Conservation (phyloP, 2,329 filamentous ascomycete genomes). For the Fonsecaea pugnacius region DNA sequence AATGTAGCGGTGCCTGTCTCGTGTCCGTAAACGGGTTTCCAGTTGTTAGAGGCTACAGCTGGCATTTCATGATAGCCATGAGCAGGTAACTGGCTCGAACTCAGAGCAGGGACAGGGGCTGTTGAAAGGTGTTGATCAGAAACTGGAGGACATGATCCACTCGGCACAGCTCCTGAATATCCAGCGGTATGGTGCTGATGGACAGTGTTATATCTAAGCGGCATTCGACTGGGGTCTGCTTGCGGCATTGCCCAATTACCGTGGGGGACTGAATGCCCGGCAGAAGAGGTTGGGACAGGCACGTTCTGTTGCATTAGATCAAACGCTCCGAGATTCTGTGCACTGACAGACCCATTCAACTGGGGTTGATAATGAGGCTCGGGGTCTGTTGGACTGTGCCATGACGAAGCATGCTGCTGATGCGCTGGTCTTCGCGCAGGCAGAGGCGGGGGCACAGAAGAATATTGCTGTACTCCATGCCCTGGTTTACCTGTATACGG, state of each 20-base stretch:
- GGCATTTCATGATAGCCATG: constrained; percentile 22
- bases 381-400: constrained; percentile 1
- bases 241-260: neutral
- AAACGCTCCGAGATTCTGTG: neutral
- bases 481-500: constrained; percentile 9
- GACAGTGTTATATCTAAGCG: neutral
- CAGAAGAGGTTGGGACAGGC: neutral
- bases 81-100: neutral
- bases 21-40: neutral
- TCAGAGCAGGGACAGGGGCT: neutral
- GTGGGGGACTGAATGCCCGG: neutral
- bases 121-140: neutral
- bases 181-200: neutral
- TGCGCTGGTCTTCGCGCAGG: constrained; percentile 8
- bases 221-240: neutral
- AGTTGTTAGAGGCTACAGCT: constrained; percentile 5
- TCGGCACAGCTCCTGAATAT: neutral
- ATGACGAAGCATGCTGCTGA: constrained; percentile 7
- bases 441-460: constrained; percentile 6
- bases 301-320: neutral
- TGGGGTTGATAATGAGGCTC: neutral
- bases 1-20: neutral
- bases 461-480: neutral
- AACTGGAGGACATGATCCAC: neutral
- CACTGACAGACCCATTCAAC: neutral